phyloP scores from a whole-genome alignment of 2,329 filamentous ascomycete genomes.

The Diaporthe ilicicola region DNA sequence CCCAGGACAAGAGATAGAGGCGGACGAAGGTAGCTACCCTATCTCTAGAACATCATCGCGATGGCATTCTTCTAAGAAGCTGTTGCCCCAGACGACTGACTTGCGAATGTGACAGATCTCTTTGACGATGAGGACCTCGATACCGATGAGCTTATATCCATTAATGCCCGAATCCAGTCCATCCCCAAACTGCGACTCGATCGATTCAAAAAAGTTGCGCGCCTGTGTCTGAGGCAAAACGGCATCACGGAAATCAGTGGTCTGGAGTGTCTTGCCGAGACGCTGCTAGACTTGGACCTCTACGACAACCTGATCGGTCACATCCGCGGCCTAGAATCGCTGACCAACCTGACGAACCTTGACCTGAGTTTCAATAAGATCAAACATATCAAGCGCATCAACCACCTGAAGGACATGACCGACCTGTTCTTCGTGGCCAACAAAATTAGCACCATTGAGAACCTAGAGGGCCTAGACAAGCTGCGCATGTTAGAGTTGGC shows the following conservation, averaged over 20 bases:
- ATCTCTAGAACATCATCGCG: no score
- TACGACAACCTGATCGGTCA: conserved; percentile 96
- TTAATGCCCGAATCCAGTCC: conserved; percentile 85
- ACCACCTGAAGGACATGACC: conserved; percentile 77
- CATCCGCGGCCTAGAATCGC: conserved; percentile 81
- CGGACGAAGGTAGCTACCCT: conserved; percentile 76
- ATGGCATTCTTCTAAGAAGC: not conserved
- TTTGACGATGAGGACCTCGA: conserved; percentile 68
- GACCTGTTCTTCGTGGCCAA: conserved; percentile 96
- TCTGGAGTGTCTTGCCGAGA: conserved; percentile 70
- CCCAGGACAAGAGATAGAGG: conserved; percentile 77
- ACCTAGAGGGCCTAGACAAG: conserved; percentile 76
- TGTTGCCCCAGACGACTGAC: not conserved
- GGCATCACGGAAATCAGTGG: conserved; percentile 83
- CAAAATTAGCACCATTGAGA: conserved; percentile 89
- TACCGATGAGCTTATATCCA: conserved; percentile 83
- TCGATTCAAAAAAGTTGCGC: conserved; percentile 78
- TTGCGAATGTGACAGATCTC: conserved; percentile 54
- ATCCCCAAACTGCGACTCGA: conserved; percentile 82
- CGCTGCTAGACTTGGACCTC: conserved; percentile 85
- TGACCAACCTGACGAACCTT: conserved; percentile 78
- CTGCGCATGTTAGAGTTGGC: conserved; percentile 89
- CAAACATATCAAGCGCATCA: conserved; percentile 93
- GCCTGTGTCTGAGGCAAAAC: conserved; percentile 93
- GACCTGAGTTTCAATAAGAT: conserved; percentile 99